Base-by-base conservation (phyloP, 148 eudicot genomes). In the Fallopia convolvulus region DNA sequence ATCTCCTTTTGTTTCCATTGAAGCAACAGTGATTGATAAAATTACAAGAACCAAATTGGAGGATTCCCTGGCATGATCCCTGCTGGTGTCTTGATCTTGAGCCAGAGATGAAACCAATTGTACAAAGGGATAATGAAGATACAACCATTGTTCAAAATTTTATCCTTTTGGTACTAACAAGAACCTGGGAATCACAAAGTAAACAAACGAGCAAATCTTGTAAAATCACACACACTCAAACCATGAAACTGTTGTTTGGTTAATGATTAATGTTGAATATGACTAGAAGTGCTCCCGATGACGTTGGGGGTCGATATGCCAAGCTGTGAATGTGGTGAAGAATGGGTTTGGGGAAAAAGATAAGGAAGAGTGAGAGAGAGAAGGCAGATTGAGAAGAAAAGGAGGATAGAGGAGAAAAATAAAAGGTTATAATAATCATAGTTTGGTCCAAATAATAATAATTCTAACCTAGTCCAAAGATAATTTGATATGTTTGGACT, bases 61-160 rank as follows among this genome's bases (percentile, higher is more conserved):
- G 58, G 23, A 48, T 63, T 65, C 80, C 81, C 8, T n/a, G 75
- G 63, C 70, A 75, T 13, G 72, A 32, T 36, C 36, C 60, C 8
- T 75, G 81, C 10, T 75, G 79, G 49, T 44, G 47, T 44, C 8
- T 9, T 44, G 33, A 50, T 52, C 61, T 79, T 5, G 61, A 72
- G 48, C 70, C 32, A 74, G 74, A 48, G n/a, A 70, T 74, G 61
- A 70, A 70, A 33, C 73, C 72, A 32, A n/a, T 17, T 44, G 81
- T 36, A 77, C 79, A 79, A 75, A 79, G 42, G 18, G 82, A 61
- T 46, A 75, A 74, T 47, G 78, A 73, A n/a, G 79, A 26, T 47
- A 78, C 80, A 56, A 77, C 80, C 87, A 82, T 85, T 49, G 77
- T 30, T 74, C 40, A 10, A 4, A 44, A 14, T 15, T 41, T 72